Conservation (phyloP, 169 alveolate species). For the Eimeria mitis region DNA sequence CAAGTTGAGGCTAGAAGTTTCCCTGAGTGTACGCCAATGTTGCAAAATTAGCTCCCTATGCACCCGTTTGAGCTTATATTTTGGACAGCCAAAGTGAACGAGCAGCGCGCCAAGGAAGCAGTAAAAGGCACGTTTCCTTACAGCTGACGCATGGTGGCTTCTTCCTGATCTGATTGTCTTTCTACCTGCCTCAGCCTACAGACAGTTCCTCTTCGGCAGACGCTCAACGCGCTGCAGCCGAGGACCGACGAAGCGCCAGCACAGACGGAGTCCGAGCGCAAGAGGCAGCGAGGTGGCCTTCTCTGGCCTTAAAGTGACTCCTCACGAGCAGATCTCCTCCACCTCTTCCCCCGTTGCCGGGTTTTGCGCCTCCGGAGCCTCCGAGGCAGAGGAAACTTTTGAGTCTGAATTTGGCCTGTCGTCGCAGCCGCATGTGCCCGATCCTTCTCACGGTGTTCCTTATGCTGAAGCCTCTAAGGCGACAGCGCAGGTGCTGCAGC, state of each 20-base stretch:
- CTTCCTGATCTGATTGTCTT: background rate
- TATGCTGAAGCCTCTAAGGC: background rate
- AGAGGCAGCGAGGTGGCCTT: background rate
- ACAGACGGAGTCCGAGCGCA: background rate
- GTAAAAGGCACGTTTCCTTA: background rate
- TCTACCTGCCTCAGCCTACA: background rate
- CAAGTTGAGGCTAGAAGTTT: background rate
- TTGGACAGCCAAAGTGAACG: background rate
- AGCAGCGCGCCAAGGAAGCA: background rate
- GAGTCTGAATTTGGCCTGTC: constrained; percentile 23
- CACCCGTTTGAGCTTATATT: background rate
- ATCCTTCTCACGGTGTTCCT: background rate
- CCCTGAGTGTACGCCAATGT: background rate
- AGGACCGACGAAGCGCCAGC: background rate
- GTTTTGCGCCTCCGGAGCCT: background rate
- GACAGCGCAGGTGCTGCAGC: background rate
- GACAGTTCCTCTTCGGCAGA: constrained; percentile 3
- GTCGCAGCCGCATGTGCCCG: constrained; percentile 20
- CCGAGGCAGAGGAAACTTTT: background rate
- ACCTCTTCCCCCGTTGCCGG: background rate
- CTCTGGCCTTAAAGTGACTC: background rate
- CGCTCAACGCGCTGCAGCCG: background rate
- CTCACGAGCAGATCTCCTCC: background rate
- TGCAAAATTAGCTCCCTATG: background rate
- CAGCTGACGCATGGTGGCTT: background rate